Percentiles rank a stretch among this genome's conserved stretches.
Evolutionary conservation across 441 rosid species (phyloP).

Genomic region (Rhodomyrtus psidioides): DNA sequence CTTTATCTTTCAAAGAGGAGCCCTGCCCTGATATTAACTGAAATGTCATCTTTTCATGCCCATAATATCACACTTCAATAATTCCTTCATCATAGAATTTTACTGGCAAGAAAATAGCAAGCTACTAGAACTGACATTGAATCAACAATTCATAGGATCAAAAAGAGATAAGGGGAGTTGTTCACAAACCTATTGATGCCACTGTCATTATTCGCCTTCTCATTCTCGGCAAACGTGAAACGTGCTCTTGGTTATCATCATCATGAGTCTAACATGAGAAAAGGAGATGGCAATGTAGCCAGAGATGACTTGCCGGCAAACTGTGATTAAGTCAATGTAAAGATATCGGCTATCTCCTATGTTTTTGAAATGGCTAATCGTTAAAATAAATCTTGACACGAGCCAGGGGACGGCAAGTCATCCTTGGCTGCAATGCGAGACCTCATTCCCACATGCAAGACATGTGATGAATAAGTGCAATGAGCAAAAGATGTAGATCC

Average conservation of each 20-base stretch:
- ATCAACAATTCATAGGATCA: neutral
- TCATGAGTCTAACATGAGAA: conserved; percentile 60
- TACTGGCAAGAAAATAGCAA: neutral
- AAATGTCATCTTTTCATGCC: neutral
- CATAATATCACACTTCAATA: neutral
- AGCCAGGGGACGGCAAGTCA: conserved; percentile 63
- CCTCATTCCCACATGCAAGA: conserved; percentile 67
- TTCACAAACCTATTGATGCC: neutral
- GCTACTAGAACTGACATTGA: neutral
- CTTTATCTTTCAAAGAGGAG: neutral
- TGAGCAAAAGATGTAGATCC: neutral
- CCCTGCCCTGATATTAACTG: neutral
- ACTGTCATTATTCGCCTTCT: neutral
- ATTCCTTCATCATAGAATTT: neutral
- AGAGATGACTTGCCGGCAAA: conserved; percentile 52
- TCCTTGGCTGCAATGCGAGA: conserved; percentile 74
- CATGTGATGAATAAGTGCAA: conserved; percentile 31
- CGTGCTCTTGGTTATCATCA: conserved; percentile 10
- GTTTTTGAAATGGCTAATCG: neutral
- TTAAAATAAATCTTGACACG: neutral
- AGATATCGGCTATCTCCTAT: neutral
- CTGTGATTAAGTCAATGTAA: neutral
- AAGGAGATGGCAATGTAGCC: conserved; percentile 53
- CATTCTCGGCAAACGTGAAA: neutral
- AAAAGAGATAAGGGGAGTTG: neutral